These are phyloP conservation scores for Megacollybia marginata DNA, from an alignment of 768 basidiomycete species.

Conservation along the genomic window DNA sequence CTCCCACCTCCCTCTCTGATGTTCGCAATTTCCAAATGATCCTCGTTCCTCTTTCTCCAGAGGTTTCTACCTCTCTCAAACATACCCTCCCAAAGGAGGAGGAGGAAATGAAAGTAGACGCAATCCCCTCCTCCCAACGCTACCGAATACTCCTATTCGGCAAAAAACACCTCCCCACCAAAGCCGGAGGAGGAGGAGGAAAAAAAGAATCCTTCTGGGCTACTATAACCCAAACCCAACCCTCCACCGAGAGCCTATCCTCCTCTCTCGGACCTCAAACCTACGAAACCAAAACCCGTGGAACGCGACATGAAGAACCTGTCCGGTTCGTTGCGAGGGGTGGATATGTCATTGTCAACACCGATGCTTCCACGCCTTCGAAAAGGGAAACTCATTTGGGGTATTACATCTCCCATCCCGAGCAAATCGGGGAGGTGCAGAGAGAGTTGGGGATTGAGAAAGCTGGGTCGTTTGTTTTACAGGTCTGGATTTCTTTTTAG, in stretches of 20 bases:
- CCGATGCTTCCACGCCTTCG: slow-evolving; percentile 34
- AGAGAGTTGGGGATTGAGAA: slow-evolving; percentile 43
- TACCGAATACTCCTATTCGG: slow-evolving; percentile 37
- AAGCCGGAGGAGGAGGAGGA: too few species aligned
- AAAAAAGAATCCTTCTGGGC: slow-evolving; percentile 51
- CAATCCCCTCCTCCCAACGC: slow-evolving; percentile 29
- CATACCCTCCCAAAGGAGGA: neutral
- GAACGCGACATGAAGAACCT: slow-evolving; percentile 42
- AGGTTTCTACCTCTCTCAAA: slow-evolving; percentile 19
- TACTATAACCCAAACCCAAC: slow-evolving; percentile 39
- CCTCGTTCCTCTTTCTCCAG: slow-evolving; percentile 47
- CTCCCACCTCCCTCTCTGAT: too few species aligned
- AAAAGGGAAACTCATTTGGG: slow-evolving; percentile 47
- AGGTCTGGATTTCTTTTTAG: too few species aligned
- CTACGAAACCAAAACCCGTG: slow-evolving; percentile 58
- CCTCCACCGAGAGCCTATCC: too few species aligned
- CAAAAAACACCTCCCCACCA: slow-evolving; percentile 52
- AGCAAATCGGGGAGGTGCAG: slow-evolving; percentile 46
- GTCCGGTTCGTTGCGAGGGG: slow-evolving; percentile 51
- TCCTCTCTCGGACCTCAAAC: slow-evolving; percentile 41
- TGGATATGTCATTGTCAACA: slow-evolving; percentile 53
- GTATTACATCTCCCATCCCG: slow-evolving; percentile 49
- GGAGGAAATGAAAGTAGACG: slow-evolving; percentile 15
- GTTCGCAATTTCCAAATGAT: slow-evolving; percentile 53
- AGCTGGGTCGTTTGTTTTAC: slow-evolving; percentile 48